phyloP scores from a whole-genome alignment of 2,329 filamentous ascomycete genomes.

The Pseudocercospora eumusae region DNA sequence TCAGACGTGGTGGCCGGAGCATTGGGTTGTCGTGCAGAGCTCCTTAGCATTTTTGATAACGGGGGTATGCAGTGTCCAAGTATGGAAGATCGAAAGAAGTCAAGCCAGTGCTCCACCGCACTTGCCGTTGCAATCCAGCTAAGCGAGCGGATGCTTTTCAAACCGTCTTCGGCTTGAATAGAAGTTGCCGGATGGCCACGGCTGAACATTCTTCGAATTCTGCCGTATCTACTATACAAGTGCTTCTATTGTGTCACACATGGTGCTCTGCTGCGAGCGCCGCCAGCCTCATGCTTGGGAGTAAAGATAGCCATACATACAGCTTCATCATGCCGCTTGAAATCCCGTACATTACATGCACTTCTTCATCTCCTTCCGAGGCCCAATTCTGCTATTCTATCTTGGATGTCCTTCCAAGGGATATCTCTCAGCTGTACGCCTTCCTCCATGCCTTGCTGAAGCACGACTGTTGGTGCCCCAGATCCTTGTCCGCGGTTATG shows the following conservation, averaged over 20 bases:
- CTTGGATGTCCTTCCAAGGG: constrained; percentile 86
- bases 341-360: background rate
- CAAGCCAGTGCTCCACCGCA: no score
- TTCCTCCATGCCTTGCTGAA: constrained; percentile 84
- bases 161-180: background rate
- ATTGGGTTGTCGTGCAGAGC: no score
- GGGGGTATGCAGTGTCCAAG: no score
- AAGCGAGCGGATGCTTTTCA: background rate
- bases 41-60: no score
- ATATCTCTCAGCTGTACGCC: constrained; percentile 68
- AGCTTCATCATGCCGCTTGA: background rate
- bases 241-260: constrained; percentile 1
- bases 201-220: background rate
- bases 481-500: constrained; percentile 74
- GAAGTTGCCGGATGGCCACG: background rate
- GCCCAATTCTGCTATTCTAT: constrained; percentile 79
- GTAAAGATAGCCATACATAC: constrained; percentile 2
- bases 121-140: no score
- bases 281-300: background rate
- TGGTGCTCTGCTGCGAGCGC: background rate
- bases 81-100: no score
- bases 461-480: constrained; percentile 87
- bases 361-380: constrained; percentile 58
- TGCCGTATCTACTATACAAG: constrained; percentile 2
- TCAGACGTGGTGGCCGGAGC: no score